phyloP scores from a whole-genome alignment of 495 filamentous ascomycete genomes.

The Ramalina intermedia region DNA sequence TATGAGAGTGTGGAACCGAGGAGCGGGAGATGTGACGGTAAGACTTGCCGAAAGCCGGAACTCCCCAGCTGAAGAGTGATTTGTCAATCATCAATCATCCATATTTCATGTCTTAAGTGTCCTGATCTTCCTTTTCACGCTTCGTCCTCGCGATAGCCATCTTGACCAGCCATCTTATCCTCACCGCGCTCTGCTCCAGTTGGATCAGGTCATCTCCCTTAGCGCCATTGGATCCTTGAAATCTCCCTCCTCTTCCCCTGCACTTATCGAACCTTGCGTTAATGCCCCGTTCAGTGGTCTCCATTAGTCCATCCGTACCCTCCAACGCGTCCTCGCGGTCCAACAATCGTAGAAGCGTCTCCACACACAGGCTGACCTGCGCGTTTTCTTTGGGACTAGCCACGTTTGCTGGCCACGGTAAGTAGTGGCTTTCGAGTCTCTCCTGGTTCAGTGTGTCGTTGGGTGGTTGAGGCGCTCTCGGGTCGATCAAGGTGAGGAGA shows the following conservation, averaged over 20 bases:
- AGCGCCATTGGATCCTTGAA: constrained; percentile 19
- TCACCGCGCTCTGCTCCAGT: constrained; percentile 13
- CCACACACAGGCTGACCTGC: constrained; percentile 63
- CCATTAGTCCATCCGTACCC: constrained; percentile 31
- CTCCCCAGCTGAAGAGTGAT: too few species aligned
- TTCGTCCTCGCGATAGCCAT: constrained; percentile 9
- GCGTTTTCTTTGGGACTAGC: constrained; percentile 56
- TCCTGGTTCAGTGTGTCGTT: constrained; percentile 35
- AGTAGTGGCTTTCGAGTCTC: constrained; percentile 51
- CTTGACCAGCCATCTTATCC: constrained; percentile 17
- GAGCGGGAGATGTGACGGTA: too few species aligned
- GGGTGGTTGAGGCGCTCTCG: constrained; percentile 34
- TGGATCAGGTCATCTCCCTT: constrained; percentile 13
- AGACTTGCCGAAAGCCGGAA: too few species aligned
- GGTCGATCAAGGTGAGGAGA: constrained; percentile 46
- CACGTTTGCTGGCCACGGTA: constrained; percentile 57
- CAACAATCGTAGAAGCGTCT: constrained; percentile 53
- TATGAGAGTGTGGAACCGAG: too few species aligned
- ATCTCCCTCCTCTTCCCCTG: constrained; percentile 28
- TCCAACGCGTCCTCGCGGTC: constrained; percentile 24
- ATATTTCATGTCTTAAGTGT: neutral
- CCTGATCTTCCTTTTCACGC: neutral
- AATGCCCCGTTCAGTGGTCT: constrained; percentile 49
- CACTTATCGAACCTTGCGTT: constrained; percentile 34
- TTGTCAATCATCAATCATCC: too few species aligned